These are phyloP conservation scores for Starmerella scarabaei DNA, from an alignment of 805 yeast genomes.

Conservation along the genomic window DNA sequence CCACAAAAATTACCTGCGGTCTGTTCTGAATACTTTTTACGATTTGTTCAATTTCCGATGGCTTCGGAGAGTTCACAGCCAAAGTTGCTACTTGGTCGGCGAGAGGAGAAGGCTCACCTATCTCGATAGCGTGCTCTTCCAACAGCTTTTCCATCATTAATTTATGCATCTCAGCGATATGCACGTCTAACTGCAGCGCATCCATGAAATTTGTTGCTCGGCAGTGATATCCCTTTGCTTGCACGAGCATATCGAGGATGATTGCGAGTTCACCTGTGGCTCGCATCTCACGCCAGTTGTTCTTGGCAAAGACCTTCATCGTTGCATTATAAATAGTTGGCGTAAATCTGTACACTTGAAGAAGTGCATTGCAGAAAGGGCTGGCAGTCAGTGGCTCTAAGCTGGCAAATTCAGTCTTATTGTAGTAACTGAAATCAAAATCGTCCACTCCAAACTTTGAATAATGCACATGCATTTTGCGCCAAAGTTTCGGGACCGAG, in stretches of 20 bases:
- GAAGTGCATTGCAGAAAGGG: slow-evolving; percentile 59
- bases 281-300: slow-evolving; percentile 24
- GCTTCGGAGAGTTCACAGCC: background rate
- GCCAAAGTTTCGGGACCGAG: slow-evolving; percentile 59
- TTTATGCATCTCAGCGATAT: slow-evolving; percentile 1
- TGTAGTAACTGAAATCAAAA: slow-evolving; percentile 80
- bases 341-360: slow-evolving; percentile 68
- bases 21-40: background rate
- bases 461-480: slow-evolving; percentile 62
- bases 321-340: slow-evolving; percentile 60
- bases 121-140: slow-evolving; percentile 7
- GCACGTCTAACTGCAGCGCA: slow-evolving; percentile 29
- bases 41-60: background rate
- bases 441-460: slow-evolving; percentile 87
- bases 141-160: slow-evolving; percentile 1
- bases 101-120: slow-evolving; percentile 3
- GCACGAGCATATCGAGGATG: slow-evolving; percentile 78
- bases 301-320: slow-evolving; percentile 42
- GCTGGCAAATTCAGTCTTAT: slow-evolving; percentile 62
- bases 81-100: background rate
- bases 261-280: slow-evolving; percentile 75
- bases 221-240: slow-evolving; percentile 67
- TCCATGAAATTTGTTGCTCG: slow-evolving; percentile 68
- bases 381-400: slow-evolving; percentile 79
- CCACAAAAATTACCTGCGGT: background rate